phyloP scores from a whole-genome alignment of 306 rosid genomes.

The Quercus bicolor region DNA sequence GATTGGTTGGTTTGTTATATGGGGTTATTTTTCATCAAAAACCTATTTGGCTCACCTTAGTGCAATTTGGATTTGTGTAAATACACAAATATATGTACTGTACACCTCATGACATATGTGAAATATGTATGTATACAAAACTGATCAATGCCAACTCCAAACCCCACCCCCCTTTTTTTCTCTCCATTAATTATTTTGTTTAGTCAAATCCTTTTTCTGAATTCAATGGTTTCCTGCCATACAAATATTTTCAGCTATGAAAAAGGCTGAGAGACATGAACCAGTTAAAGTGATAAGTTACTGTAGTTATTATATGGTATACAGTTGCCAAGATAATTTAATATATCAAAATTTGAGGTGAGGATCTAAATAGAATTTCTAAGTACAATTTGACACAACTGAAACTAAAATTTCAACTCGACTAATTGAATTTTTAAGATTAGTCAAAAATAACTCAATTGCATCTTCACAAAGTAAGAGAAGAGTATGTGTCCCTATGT shows the following conservation, averaged over 20 bases:
- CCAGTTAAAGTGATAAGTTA: neutral
- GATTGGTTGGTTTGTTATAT: too few relatives aligned
- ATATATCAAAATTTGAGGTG: neutral
- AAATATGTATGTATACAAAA: neutral
- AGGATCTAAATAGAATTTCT: neutral
- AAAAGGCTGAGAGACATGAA: neutral
- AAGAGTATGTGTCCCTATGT: neutral
- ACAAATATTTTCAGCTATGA: neutral
- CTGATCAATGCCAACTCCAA: neutral
- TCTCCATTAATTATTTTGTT: too few relatives aligned
- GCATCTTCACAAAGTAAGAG: neutral
- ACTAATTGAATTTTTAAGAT: neutral
- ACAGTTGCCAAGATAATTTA: neutral
- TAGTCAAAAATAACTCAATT: neutral
- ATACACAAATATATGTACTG: too few relatives aligned
- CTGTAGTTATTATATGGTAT: neutral
- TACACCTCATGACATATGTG: too few relatives aligned
- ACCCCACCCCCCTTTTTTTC: too few relatives aligned
- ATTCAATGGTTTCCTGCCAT: too few relatives aligned
- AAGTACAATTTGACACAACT: neutral
- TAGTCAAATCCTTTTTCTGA: too few relatives aligned
- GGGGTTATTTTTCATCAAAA: too few relatives aligned
- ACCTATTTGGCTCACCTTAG: too few relatives aligned
- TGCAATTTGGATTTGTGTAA: too few relatives aligned
- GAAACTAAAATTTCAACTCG: neutral